Percentiles rank a stretch among this genome's conserved stretches.
These are phyloP conservation scores for Escallonia herrerae DNA, from an alignment of 129 eudicot species.

Conservation along the genomic window DNA sequence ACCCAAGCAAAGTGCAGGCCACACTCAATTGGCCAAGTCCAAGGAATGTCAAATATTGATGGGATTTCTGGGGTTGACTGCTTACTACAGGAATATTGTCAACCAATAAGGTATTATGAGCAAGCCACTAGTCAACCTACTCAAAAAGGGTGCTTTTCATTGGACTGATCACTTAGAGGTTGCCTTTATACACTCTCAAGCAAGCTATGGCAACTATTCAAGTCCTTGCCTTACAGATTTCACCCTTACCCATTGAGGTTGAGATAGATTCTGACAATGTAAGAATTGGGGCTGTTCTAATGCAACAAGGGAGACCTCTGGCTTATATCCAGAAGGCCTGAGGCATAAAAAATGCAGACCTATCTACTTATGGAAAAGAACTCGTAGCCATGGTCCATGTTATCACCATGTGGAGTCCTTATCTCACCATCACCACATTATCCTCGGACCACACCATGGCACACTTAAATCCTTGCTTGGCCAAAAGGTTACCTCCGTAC, in stretches of 20 bases:
- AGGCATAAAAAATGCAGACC: background rate
- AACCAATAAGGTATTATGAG: too few relatives aligned
- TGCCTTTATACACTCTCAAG: background rate
- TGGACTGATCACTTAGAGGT: too few relatives aligned
- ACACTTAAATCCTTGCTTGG: background rate
- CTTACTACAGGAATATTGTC: too few relatives aligned
- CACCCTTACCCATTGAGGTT: background rate
- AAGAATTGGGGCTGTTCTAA: conserved; percentile 1
- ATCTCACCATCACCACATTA: background rate
- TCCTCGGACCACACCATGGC: background rate
- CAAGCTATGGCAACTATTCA: background rate
- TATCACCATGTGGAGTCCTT: background rate
- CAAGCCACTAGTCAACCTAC: too few relatives aligned
- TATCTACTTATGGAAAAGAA: conserved; percentile 7
- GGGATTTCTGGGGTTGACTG: too few relatives aligned
- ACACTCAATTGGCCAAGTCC: too few relatives aligned
- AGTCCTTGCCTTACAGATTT: conserved; percentile 9
- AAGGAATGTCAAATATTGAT: too few relatives aligned
- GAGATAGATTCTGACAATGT: conserved; percentile 9
- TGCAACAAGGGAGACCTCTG: conserved; percentile 2
- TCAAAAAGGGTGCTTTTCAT: too few relatives aligned
- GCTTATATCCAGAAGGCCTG: conserved; percentile 12
- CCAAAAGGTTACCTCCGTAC: background rate
- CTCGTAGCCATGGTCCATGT: background rate
- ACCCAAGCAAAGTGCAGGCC: too few relatives aligned